A percentile compares a stretch with the other conserved stretches of the same genome.
These are phyloP conservation scores for Adansonia gregorii DNA, from an alignment of 441 rosid genomes.

Conservation along the genomic window DNA sequence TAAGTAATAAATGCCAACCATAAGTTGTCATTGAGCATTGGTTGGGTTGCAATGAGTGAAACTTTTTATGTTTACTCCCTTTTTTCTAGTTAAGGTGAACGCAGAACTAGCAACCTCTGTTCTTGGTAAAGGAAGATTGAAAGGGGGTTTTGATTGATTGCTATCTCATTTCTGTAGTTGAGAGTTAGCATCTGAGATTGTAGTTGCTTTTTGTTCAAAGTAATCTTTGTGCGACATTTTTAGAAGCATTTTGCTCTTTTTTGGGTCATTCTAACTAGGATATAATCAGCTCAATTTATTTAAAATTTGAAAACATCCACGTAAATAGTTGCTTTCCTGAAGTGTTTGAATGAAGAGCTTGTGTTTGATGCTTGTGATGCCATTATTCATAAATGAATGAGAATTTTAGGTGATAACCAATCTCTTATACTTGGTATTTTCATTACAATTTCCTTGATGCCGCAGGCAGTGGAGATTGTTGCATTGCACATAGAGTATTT, in stretches of 20 bases:
- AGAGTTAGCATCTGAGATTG: background rate
- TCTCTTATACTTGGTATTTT: conserved; percentile 12
- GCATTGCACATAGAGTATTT: conserved; percentile 72
- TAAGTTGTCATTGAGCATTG: conserved; percentile 10
- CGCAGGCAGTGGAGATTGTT: conserved; percentile 74
- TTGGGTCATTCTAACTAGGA: background rate
- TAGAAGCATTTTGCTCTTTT: background rate
- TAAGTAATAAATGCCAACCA: background rate
- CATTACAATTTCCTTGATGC: conserved; percentile 27
- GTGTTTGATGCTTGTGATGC: background rate
- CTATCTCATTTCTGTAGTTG: background rate
- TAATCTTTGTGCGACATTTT: conserved; percentile 4
- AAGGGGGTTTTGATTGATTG: background rate
- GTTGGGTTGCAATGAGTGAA: background rate
- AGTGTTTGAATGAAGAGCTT: background rate
- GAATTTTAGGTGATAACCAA: background rate
- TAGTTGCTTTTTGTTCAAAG: background rate
- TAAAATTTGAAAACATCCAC: background rate
- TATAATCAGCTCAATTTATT: background rate
- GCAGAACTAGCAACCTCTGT: background rate
- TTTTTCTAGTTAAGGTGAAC: background rate
- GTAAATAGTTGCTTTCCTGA: background rate
- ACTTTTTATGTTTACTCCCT: background rate
- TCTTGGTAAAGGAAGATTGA: background rate
- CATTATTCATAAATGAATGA: background rate